Base-by-base conservation (phyloP, 2,329 filamentous ascomycete species). In the Colletotrichum tropicale region DNA sequence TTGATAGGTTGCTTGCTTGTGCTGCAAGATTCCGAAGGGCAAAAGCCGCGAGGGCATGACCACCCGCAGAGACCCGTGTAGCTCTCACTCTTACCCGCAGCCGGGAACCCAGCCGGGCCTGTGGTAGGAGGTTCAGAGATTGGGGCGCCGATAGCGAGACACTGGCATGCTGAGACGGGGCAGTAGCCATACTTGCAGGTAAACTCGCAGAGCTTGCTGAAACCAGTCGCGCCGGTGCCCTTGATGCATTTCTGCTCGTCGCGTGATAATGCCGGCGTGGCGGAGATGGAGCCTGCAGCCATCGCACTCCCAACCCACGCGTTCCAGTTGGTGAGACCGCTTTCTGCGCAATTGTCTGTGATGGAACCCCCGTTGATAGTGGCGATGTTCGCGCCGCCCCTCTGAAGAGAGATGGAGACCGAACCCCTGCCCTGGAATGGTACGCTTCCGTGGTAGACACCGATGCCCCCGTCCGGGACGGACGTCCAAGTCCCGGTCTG, bases 11-110 rank as follows among this genome's bases (percentile, higher is more conserved):
- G 21, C 26, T 58, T 28, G 55, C 18, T 26, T 58, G 15, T 32
- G 24, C n/a, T 66, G 34, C 34, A 79, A 24, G 75, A 76, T 86
- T 18, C 82, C 6, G 77, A 34, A 0, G 87, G 87, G 60, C 86
- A 88, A 73, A 88, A 88, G 0, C 86, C 87, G 76, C 87, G 84
- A 73, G 83, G 84, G 61, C 87, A 88, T 9, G 85, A 81, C 74
- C 83, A 74, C 30, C 36, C 32, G 21, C 71, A 74, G 43, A 74
- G 65, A 7, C 71, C 71, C 5, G 24, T 32, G 34, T 62, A 73
- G 15, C 26, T 73, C 34, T 55, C 58, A 28, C 55, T 28, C 15
- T 36, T 24, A 28, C 68, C 68, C 26, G 61, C 28, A 36, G 58
- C 58, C 1, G 64, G 36, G 66, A 58, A 21, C 3, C 38, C 48